These are phyloP conservation scores for Tolypocladium pustulatum DNA, from an alignment of 2,329 filamentous ascomycete genomes.

Conservation along the genomic window DNA sequence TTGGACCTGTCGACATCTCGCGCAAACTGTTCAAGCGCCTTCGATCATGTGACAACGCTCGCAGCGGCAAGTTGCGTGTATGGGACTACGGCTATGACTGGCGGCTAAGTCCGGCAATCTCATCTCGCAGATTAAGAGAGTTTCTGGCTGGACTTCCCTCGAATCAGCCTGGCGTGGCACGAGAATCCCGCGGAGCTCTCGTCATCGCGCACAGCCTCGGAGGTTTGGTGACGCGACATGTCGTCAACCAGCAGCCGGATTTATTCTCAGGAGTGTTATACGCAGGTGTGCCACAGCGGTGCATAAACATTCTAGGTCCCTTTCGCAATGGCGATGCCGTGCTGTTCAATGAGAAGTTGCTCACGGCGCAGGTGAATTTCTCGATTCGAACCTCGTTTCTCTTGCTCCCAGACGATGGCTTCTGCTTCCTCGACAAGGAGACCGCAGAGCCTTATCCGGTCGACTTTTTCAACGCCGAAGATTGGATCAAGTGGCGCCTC, in stretches of 20 bases:
- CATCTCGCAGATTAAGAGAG: constrained; percentile 59
- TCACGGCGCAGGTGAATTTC: constrained; percentile 91
- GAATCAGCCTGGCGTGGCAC: constrained; percentile 48
- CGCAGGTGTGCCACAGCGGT: constrained; percentile 74
- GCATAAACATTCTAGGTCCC: constrained; percentile 84
- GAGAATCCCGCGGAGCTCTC: constrained; percentile 55
- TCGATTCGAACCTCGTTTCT: constrained; percentile 78
- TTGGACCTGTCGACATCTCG: constrained; percentile 86
- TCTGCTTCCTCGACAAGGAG: constrained; percentile 75
- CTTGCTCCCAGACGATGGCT: constrained; percentile 75
- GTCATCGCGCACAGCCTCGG: constrained; percentile 84
- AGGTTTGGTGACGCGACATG: constrained; percentile 78
- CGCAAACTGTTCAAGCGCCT: constrained; percentile 71
- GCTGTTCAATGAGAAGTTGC: constrained; percentile 74
- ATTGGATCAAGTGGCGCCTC: constrained; percentile 69
- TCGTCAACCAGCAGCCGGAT: constrained; percentile 74
- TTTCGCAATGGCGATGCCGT: constrained; percentile 89
- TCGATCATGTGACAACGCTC: constrained; percentile 61
- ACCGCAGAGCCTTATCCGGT: constrained; percentile 73
- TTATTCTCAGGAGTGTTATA: constrained; percentile 81
- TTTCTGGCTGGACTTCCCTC: constrained; percentile 67
- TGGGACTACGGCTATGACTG: constrained; percentile 95
- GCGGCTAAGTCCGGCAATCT: constrained; percentile 71
- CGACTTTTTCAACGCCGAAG: constrained; percentile 71
- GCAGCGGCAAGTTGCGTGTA: constrained; percentile 60